phyloP scores from a whole-genome alignment of 73 alveolate genomes.

The Uronychia binucleata region DNA sequence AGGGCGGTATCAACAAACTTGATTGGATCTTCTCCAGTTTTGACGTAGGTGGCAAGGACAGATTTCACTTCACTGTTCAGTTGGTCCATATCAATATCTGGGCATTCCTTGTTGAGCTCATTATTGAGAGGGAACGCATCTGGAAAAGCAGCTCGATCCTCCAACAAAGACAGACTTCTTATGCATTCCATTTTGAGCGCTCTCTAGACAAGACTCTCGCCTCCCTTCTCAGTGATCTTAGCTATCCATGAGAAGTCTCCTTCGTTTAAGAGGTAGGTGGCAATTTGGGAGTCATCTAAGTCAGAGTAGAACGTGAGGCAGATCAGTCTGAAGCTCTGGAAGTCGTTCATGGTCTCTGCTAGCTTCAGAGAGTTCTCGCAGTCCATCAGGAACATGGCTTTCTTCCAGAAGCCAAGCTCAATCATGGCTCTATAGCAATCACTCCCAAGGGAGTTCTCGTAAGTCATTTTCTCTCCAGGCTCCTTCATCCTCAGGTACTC shows the following conservation, averaged over 20 bases:
- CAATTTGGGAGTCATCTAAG: constrained; percentile 3
- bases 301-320: constrained; percentile 13
- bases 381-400: constrained; percentile 51
- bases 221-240: background rate
- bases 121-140: background rate
- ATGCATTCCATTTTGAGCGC: background rate
- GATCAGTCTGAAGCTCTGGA: constrained; percentile 14
- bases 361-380: constrained; percentile 10
- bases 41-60: background rate
- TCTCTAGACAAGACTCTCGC: background rate
- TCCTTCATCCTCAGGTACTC: constrained; percentile 25
- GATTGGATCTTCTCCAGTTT: background rate
- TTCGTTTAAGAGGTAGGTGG: background rate
- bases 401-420: constrained; percentile 66
- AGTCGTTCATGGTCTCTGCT: constrained; percentile 24
- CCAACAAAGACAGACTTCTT: background rate
- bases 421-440: constrained; percentile 36
- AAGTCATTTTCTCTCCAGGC: constrained; percentile 5
- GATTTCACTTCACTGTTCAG: background rate
- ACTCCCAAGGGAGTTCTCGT: background rate
- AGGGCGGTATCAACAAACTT: background rate
- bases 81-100: background rate
- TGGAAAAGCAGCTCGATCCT: background rate
- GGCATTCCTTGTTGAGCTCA: background rate
- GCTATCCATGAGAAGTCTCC: background rate